Evolutionary conservation across 495 filamentous ascomycete genomes (phyloP), one percentile per base, ranked within the genome.

Genomic region (Talaromyces ruber): DNA sequence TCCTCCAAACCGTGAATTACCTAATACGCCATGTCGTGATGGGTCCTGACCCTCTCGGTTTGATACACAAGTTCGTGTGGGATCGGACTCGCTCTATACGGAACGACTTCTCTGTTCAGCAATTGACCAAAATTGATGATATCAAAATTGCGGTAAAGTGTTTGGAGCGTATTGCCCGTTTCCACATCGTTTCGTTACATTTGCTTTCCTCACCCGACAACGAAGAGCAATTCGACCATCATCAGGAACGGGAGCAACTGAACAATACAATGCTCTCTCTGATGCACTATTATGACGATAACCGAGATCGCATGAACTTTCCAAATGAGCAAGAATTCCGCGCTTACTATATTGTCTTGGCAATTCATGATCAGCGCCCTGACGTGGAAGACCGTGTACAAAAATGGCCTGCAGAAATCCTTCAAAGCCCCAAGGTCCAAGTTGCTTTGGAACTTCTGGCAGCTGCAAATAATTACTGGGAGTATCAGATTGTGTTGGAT

Each of bases 171-270:
- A 96, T 97, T 59, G 88, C 90, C 16, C 88, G 95, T 39, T 96
- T 97, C 62, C 95, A 98, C 67, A 93, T 96, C 45, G 77, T 92
- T 3, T 87, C 91, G 4, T 79, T 97, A 12, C 95, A 99, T 71
- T 81, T 93, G 53, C 83, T 98, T 58, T 88, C 90, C 0, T 82
- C 76, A 30, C 75, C 74, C 0, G 81, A 82, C 18, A 86, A 86
- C 8, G 81, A 86, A 50, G 84, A 88, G 50, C 86, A 84, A n/a
- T 98, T 96, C 68, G 86, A 88, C 45, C 84, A 85, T 56, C 89
- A 92, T 59, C 93, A 97, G 71, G 95, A 99, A 70, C 82, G 90
- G 22, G 93, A 99, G 72, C 95, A 98, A 67, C 81, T 99, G 14
- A 88, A 89, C 65, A 90, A 92, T 66, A 90, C 93, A 1, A 81